Evolutionary conservation across 73 alveolate species (phyloP), one percentile per base, ranked within the genome.

Genomic region (Stentor roeselii): DNA sequence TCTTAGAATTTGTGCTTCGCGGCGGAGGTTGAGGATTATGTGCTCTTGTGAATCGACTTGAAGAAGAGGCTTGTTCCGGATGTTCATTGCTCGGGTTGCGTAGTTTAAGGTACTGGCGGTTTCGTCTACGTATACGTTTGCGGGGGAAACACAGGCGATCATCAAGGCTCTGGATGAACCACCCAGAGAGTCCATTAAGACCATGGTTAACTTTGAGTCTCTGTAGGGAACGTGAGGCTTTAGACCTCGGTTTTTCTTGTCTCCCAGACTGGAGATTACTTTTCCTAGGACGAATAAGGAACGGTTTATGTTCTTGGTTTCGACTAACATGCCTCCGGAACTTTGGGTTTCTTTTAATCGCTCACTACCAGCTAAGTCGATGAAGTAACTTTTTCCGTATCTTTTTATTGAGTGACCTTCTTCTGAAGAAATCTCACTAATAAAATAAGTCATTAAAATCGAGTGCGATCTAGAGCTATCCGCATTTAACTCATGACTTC

Each of bases 291-390:
- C 97, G 87, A 97, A 96, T 76, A 97, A 76, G 6, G 98, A 92
- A 86, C 93, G 96, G 86, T 97, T 97, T 41, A 97, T 97, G 85
- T 95, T 95, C 60, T 99, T 99, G 31, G 99, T 97, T 91, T 97
- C 99, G 84, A 93, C 95, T 31, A 95, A 87, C 99, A 96, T 96
- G 50, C 93, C 99, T 3, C 99, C 99, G 41, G 93, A 78, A 3
- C 99, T 96, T 84, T 96, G 93, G 1, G 98, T 90, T 76, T 97
- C 99, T 82, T 97, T 96, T 74, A 97, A 89, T 89, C 99, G 91
- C 92, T 97, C 99, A 82, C 98, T 89, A 6, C 99, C 99, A 27
- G 99, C 99, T 82, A 97, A 89, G 89, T 97, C 99, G 36, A 97
- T 99, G 80, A 96, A 97, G 4, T 99, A 96, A 36, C 96, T 93